phyloP scores from a whole-genome alignment of 306 rosid genomes.

The Hippophae gyantsensis region DNA sequence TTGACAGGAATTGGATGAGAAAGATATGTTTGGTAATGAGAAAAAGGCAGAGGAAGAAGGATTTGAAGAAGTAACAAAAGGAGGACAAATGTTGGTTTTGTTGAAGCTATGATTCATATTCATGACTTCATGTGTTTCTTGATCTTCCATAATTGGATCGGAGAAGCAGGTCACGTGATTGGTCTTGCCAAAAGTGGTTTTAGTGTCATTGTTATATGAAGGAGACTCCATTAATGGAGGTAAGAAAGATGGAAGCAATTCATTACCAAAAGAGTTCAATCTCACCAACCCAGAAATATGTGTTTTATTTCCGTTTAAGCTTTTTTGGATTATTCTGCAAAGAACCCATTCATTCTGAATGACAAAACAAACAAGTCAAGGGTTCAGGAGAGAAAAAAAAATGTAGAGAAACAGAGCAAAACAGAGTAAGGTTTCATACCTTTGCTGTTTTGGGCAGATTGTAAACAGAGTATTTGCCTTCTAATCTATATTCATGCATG shows the following conservation, averaged over 20 bases:
- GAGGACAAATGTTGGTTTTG: too few species aligned
- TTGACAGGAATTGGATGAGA: not conserved
- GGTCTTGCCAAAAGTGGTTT: slow-evolving; percentile 21
- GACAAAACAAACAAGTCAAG: slow-evolving; percentile 5
- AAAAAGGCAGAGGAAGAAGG: slow-evolving; percentile 21
- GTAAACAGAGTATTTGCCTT: slow-evolving; percentile 28
- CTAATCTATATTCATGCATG: slow-evolving; percentile 81
- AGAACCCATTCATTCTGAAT: slow-evolving; percentile 80
- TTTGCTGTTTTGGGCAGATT: slow-evolving; percentile 34
- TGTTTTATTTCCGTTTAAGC: slow-evolving; percentile 30
- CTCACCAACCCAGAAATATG: slow-evolving; percentile 33
- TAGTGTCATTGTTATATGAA: slow-evolving; percentile 32
- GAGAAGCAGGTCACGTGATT: slow-evolving; percentile 69
- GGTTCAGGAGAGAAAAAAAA: not conserved
- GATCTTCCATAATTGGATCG: slow-evolving; percentile 28
- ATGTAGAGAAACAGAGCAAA: not conserved
- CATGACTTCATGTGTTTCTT: slow-evolving; percentile 18
- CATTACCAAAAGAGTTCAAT: slow-evolving; percentile 21
- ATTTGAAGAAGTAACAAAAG: not conserved
- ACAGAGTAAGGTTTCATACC: slow-evolving; percentile 25
- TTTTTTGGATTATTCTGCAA: slow-evolving; percentile 61
- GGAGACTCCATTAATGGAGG: slow-evolving; percentile 67
- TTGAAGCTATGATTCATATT: slow-evolving; percentile 6
- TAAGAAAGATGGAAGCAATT: slow-evolving; percentile 13
- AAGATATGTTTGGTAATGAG: slow-evolving; percentile 6